Evolutionary conservation across 352 stramenopile species (phyloP), one percentile per base, ranked within the genome.

Genomic region (Phytophthora melonis): DNA sequence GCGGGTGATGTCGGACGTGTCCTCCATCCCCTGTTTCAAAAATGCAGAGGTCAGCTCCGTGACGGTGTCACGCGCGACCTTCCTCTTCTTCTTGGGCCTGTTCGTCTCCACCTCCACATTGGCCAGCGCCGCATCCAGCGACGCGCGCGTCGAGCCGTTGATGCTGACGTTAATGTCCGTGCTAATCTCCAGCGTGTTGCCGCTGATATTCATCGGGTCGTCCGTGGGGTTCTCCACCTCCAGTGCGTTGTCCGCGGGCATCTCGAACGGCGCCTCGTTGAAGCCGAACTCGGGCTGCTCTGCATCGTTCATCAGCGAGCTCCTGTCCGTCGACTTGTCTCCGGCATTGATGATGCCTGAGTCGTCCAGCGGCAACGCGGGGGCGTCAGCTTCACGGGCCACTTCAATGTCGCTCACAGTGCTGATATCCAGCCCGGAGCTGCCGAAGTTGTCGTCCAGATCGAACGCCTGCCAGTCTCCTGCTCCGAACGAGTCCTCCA

Each of bases 391-490:
- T 41, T 96, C 83, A 72, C 89, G 87, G 21, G 82, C 87, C 19
- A 94, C 74, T 88, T 96, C 89, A 73, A 97, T 88, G 54, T 96
- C 89, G 68, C 90, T 95, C 5, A 95, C 78, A 19, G 73, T 49
- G 45, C 89, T 95, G 1, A 82, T 78, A 71, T 97, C 82, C 39
- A 95, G 68, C 47, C 85, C 86, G 14, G 85, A 82, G 10, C 75
- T 86, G 50, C 85, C 86, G 14, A 86, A 82, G 10, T 76, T 86
- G 64, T 93, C 88, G 32, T 95, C 91, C 47, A 95, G 56, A 43
- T 96, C 88, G 55, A 95, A 97, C 5, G 87, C 88, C 25, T 95
- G 88, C 89, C 88, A 96, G 58, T 94, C 84, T 43, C 84, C 86
- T 19, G 68, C 68, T 27, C 88, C 89, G 65, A 94, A 95, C 14